Evolutionary conservation across 148 eudicot species (phyloP).

Genomic region (Rhododendron ferrugineum): DNA sequence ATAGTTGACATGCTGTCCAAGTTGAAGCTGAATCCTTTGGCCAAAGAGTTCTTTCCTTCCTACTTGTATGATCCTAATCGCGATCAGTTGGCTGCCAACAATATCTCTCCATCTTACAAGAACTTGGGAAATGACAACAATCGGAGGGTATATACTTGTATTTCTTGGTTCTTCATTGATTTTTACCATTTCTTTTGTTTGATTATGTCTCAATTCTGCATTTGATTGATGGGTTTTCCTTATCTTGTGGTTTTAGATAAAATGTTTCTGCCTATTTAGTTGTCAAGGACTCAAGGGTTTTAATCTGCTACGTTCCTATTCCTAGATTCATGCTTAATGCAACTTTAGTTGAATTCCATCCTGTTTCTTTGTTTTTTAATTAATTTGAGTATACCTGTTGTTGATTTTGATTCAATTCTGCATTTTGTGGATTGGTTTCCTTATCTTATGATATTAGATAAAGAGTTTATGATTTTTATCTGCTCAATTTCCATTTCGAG

Average conservation of each 20-base stretch:
- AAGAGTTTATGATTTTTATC: not conserved
- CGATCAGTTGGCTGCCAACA: slow-evolving; percentile 31
- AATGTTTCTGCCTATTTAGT: not conserved
- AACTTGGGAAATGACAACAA: slow-evolving; percentile 36
- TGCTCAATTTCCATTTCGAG: not conserved
- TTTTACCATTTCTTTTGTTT: not conserved
- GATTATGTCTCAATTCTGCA: slow-evolving; percentile 8
- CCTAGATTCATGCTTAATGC: not conserved
- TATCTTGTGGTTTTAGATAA: slow-evolving; percentile 3
- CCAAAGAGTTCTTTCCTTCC: slow-evolving; percentile 76
- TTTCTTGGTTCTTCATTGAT: not conserved
- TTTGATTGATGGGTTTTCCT: slow-evolving; percentile 18
- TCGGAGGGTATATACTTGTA: slow-evolving; percentile 66
- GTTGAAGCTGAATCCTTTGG: slow-evolving; percentile 74
- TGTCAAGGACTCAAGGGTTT: not conserved
- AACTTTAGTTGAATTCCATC: not conserved
- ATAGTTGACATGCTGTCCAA: slow-evolving; percentile 62
- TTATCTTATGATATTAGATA: slow-evolving; percentile 1
- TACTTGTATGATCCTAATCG: slow-evolving; percentile 27
- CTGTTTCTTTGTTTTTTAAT: not conserved
- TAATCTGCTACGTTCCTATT: not conserved
- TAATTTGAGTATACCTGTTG: not conserved
- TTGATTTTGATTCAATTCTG: slow-evolving; percentile 11
- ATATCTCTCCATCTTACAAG: slow-evolving; percentile 33
- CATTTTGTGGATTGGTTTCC: slow-evolving; percentile 13